Conservation (phyloP, 2,329 filamentous ascomycete genomes). For the Metarhizium album region DNA sequence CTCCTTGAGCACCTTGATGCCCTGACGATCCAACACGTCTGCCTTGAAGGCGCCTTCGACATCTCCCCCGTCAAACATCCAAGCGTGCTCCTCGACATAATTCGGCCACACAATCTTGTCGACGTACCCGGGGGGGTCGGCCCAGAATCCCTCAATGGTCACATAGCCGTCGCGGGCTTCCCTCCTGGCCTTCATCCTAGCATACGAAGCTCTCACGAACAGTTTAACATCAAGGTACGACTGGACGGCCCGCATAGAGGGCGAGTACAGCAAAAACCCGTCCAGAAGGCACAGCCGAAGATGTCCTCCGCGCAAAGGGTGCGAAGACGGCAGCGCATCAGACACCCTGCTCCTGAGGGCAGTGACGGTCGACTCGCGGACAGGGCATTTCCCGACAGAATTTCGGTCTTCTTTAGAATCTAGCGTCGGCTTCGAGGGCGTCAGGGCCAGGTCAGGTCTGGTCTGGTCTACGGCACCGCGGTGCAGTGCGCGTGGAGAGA, state of each 20-base stretch:
- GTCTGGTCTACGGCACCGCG: too few species aligned
- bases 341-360: slow-evolving; percentile 35
- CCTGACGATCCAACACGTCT: slow-evolving; percentile 30
- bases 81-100: slow-evolving; percentile 71
- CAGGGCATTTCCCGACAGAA: slow-evolving; percentile 44
- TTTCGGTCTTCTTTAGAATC: slow-evolving; percentile 47
- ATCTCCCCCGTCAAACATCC: slow-evolving; percentile 63
- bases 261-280: slow-evolving; percentile 75
- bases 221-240: slow-evolving; percentile 61
- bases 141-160: slow-evolving; percentile 84
- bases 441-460: neutral
- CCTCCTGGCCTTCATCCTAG: slow-evolving; percentile 51
- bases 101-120: slow-evolving; percentile 95
- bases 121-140: slow-evolving; percentile 87
- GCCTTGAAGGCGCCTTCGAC: slow-evolving; percentile 48
- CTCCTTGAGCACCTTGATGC: slow-evolving; percentile 38
- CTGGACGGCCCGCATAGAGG: slow-evolving; percentile 42
- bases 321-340: slow-evolving; percentile 33
- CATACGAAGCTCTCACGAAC: slow-evolving; percentile 62
- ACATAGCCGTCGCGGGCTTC: slow-evolving; percentile 66
- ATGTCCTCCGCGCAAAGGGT: slow-evolving; percentile 20
- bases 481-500: too few species aligned
- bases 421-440: slow-evolving; percentile 15
- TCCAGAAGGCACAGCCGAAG: slow-evolving; percentile 64
- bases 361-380: slow-evolving; percentile 35